A percentile compares a stretch with the other conserved stretches of the same genome.
Evolutionary conservation across 2,329 filamentous ascomycete genomes (phyloP).

Genomic region (Hymenoscyphus fructigenus): DNA sequence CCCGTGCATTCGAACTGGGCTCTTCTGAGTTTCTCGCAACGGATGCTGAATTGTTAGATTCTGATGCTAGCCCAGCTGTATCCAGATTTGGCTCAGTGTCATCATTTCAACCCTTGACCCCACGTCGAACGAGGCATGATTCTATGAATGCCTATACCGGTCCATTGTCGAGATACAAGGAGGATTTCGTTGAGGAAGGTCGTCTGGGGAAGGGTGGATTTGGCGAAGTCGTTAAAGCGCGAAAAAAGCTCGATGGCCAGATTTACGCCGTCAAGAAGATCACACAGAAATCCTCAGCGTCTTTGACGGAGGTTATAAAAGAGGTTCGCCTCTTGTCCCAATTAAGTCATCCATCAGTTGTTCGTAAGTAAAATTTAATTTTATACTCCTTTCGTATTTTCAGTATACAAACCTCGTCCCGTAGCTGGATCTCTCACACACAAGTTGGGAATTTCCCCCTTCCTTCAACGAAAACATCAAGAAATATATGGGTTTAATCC

Average conservation of each 20-base stretch:
- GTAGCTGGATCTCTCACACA: not conserved
- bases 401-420: not conserved
- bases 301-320: conserved; percentile 77
- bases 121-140: conserved; percentile 57
- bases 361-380: conserved; percentile 32
- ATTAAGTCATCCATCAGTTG: conserved; percentile 78
- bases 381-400: not conserved
- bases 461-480: not conserved
- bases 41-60: conserved; percentile 56
- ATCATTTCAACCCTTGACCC: conserved; percentile 44
- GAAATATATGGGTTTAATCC: not conserved
- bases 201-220: conserved; percentile 91
- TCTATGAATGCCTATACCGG: conserved; percentile 53
- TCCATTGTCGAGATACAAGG: conserved; percentile 65
- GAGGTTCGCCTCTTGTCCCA: conserved; percentile 89
- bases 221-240: conserved; percentile 91
- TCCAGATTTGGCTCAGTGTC: conserved; percentile 42
- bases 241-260: conserved; percentile 89
- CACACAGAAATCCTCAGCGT: conserved; percentile 73
- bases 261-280: conserved; percentile 98
- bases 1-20: conserved; percentile 73
- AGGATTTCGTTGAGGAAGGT: conserved; percentile 89
- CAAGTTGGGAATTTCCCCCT: not conserved
- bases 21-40: conserved; percentile 67
- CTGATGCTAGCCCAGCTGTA: conserved; percentile 39